These are phyloP conservation scores for Aspergillus incahuasiensis DNA, from an alignment of 495 filamentous ascomycete species.

Conservation along the genomic window DNA sequence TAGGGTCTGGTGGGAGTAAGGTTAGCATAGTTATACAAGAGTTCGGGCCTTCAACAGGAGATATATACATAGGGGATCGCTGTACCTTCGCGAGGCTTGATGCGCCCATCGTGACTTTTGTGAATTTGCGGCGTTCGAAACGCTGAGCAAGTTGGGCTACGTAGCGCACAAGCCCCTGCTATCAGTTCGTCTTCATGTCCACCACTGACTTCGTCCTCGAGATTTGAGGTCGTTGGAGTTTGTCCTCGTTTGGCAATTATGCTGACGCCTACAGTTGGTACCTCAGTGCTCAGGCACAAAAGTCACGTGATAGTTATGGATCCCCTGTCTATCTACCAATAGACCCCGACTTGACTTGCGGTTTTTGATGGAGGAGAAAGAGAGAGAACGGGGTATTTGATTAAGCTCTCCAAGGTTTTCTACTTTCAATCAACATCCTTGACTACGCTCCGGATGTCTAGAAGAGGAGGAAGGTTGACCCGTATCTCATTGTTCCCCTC, in stretches of 20 bases:
- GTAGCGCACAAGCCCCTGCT: neutral
- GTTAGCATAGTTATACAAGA: neutral
- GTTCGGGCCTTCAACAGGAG: neutral
- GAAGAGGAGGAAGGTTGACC: constrained; percentile 6
- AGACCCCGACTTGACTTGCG: neutral
- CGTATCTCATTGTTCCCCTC: constrained; percentile 11
- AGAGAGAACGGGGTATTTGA: constrained; percentile 9
- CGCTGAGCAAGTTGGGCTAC: neutral
- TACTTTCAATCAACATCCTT: neutral
- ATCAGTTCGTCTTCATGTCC: neutral
- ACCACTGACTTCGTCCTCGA: neutral
- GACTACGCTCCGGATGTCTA: neutral
- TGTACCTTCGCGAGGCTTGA: constrained; percentile 31
- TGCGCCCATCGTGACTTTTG: constrained; percentile 25
- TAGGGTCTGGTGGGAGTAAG: constrained; percentile 53
- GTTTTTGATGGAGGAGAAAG: constrained; percentile 8
- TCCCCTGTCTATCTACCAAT: no score
- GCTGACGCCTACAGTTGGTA: neutral
- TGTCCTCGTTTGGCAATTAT: neutral
- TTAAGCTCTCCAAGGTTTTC: neutral
- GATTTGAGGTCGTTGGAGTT: no score
- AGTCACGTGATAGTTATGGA: constrained; percentile 11
- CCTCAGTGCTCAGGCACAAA: no score
- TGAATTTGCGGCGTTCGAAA: neutral
- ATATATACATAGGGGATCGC: neutral